A percentile compares a stretch with the other conserved stretches of the same genome.
Evolutionary conservation across 2,329 filamentous ascomycete genomes (phyloP).

Genomic region (Scolecobasidium constrictum): DNA sequence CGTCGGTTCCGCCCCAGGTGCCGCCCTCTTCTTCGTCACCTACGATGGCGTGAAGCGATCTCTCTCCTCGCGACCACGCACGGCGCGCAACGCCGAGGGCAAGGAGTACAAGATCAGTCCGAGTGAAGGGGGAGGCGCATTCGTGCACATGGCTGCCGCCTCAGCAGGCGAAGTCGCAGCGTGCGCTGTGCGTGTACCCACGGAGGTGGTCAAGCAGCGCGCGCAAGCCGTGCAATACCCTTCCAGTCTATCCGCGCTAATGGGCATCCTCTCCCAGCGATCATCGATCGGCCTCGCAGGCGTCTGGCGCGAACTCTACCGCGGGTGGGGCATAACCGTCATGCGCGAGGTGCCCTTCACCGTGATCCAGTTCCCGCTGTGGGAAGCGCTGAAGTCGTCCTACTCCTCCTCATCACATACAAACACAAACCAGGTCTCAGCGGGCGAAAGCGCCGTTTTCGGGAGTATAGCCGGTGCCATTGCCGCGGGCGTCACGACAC

Average conservation of each 20-base stretch:
- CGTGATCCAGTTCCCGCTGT: slow-evolving; percentile 91
- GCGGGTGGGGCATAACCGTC: slow-evolving; percentile 85
- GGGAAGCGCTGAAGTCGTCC: slow-evolving; percentile 83
- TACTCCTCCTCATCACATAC: slow-evolving; percentile 28
- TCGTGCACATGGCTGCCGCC: slow-evolving; percentile 70
- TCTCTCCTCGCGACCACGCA: slow-evolving; percentile 6
- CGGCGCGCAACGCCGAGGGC: slow-evolving; percentile 10
- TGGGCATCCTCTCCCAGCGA: slow-evolving; percentile 48
- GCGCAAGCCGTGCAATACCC: slow-evolving; percentile 81
- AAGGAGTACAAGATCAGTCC: slow-evolving; percentile 17
- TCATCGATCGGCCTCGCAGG: slow-evolving; percentile 31
- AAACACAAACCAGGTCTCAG: slow-evolving; percentile 41
- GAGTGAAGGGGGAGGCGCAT: slow-evolving; percentile 14
- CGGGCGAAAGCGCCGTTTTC: slow-evolving; percentile 71
- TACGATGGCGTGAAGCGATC: slow-evolving; percentile 60
- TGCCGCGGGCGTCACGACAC: slow-evolving; percentile 81
- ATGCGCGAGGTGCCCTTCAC: slow-evolving; percentile 96
- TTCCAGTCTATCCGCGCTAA: slow-evolving; percentile 54
- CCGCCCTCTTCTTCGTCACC: slow-evolving; percentile 94
- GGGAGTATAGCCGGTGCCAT: slow-evolving; percentile 76
- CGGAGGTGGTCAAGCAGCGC: slow-evolving; percentile 93
- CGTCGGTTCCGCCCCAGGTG: slow-evolving; percentile 84
- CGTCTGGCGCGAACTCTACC: slow-evolving; percentile 77
- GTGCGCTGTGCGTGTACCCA: slow-evolving; percentile 85
- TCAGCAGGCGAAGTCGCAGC: slow-evolving; percentile 82